Evolutionary conservation across 2,329 filamentous ascomycete genomes (phyloP).

Genomic region (Teratosphaeria gauchensis): DNA sequence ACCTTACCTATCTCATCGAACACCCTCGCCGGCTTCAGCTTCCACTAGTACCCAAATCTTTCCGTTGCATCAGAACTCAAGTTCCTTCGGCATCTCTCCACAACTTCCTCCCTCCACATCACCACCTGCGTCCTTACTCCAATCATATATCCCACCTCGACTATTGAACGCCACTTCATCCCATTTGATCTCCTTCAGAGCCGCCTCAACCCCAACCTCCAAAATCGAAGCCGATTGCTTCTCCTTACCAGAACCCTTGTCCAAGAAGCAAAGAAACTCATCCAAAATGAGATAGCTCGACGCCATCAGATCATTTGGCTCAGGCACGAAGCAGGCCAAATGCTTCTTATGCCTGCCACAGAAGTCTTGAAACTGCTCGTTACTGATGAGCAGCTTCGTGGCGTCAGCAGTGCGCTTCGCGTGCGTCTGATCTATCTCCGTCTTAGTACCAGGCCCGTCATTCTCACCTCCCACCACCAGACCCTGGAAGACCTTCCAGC

Average conservation of each 20-base stretch:
- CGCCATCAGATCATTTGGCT: slow-evolving; percentile 43
- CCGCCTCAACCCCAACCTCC: slow-evolving; percentile 39
- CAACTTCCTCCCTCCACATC: slow-evolving; percentile 3
- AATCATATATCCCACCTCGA: slow-evolving; percentile 43
- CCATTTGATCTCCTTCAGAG: slow-evolving; percentile 38
- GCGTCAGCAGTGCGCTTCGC: slow-evolving; percentile 26
- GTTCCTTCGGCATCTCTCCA: slow-evolving; percentile 2
- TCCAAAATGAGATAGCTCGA: slow-evolving; percentile 44
- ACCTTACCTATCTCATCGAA: not conserved
- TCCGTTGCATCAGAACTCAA: slow-evolving; percentile 4
- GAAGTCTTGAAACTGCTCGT: slow-evolving; percentile 39
- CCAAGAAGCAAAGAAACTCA: slow-evolving; percentile 43
- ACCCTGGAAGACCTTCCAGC: slow-evolving; percentile 49
- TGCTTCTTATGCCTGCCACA: slow-evolving; percentile 34
- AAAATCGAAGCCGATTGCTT: slow-evolving; percentile 30
- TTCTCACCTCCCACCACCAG: slow-evolving; percentile 47
- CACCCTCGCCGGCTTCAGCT: too few relatives aligned
- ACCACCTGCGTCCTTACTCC: slow-evolving; percentile 20
- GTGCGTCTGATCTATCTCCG: not conserved
- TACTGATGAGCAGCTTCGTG: slow-evolving; percentile 36
- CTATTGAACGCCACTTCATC: slow-evolving; percentile 36
- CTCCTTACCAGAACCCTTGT: slow-evolving; percentile 29
- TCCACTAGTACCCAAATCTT: too few relatives aligned
- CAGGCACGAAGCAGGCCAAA: slow-evolving; percentile 37
- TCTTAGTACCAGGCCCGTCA: slow-evolving; percentile 27